Conservation (phyloP, 2,329 filamentous ascomycete species). For the Trichophyton verrucosum region DNA sequence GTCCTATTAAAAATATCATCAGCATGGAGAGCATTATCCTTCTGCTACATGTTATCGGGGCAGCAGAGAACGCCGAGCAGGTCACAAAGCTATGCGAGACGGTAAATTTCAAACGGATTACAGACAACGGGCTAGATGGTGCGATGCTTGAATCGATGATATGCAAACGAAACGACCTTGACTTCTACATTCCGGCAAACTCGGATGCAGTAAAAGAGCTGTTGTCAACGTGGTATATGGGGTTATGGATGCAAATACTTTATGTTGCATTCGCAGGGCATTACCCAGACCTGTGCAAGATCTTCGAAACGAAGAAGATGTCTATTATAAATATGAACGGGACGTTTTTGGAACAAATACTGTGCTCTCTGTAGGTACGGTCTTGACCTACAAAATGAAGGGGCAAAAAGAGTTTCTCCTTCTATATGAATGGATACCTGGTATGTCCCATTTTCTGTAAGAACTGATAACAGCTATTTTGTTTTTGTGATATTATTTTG, state of each 20-base stretch:
- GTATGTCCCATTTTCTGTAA: background rate
- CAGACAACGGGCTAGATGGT: background rate
- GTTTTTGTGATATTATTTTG: background rate
- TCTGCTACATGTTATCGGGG: background rate
- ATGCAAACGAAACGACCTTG: background rate
- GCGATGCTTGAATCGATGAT: constrained; percentile 1
- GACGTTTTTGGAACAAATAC: background rate
- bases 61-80: background rate
- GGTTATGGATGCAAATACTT: constrained; percentile 5
- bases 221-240: constrained; percentile 2
- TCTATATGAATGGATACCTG: background rate
- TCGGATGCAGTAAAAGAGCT: background rate
- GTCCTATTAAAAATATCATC: background rate
- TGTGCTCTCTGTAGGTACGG: background rate
- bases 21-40: constrained; percentile 5
- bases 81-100: constrained; percentile 6
- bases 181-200: background rate
- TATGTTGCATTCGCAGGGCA: constrained; percentile 1
- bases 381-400: background rate
- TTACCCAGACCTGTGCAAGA: constrained; percentile 2
- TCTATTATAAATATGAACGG: constrained; percentile 4
- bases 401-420: background rate
- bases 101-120: background rate
- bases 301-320: constrained; percentile 2
- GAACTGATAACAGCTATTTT: background rate